Evolutionary conservation across 805 yeast species (phyloP).

Genomic region (Barnettozyma populi): DNA sequence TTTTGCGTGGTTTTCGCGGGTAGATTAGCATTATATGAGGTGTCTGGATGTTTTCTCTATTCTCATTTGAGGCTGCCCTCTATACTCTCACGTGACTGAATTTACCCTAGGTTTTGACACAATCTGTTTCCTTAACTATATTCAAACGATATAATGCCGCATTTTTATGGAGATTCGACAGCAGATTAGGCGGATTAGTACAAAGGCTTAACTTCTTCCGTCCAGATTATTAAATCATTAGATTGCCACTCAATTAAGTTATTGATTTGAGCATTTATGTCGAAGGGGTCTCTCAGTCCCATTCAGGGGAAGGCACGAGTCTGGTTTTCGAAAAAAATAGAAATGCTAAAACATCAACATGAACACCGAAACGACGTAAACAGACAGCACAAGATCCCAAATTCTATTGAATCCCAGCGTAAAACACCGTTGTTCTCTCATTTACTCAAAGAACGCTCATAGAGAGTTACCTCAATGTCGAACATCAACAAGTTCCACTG

Average conservation of each 20-base stretch:
- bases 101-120: conserved; percentile 1
- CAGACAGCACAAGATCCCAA: background rate
- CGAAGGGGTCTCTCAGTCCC: background rate
- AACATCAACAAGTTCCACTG: conserved; percentile 63
- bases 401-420: background rate
- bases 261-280: too few species aligned
- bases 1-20: background rate
- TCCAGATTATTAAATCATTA: too few species aligned
- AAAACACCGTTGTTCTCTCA: background rate
- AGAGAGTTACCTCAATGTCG: conserved; percentile 19
- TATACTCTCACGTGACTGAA: background rate
- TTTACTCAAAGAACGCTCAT: background rate
- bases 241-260: background rate
- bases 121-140: background rate
- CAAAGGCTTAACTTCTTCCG: too few species aligned
- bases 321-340: background rate
- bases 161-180: too few species aligned
- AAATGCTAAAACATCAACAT: background rate
- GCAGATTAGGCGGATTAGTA: too few species aligned
- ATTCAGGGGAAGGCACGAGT: background rate
- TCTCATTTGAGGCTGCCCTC: conserved; percentile 1
- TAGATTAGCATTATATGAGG: background rate
- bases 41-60: background rate
- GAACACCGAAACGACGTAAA: background rate
- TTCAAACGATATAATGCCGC: background rate